Percentiles rank a stretch among this genome's conserved stretches.
These are phyloP conservation scores for Panaeolus cyanescens DNA, from an alignment of 768 basidiomycete genomes.

Conservation along the genomic window DNA sequence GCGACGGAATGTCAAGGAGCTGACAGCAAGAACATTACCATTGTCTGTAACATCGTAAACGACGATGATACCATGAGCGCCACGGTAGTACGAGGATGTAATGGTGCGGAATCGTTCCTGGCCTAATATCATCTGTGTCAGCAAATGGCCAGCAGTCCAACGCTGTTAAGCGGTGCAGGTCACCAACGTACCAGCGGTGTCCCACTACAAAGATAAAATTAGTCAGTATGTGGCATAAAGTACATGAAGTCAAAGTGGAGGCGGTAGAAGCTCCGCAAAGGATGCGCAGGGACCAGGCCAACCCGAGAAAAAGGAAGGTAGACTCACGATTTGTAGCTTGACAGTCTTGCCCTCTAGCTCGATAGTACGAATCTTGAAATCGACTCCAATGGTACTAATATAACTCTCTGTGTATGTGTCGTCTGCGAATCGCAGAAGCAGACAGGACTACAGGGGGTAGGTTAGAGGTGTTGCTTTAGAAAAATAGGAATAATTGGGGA, in stretches of 20 bases:
- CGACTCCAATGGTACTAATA: slow-evolving; percentile 97
- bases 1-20: slow-evolving; percentile 2
- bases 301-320: slow-evolving; percentile 15
- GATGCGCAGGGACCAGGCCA: slow-evolving; percentile 8
- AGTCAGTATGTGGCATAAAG: slow-evolving; percentile 24
- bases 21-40: slow-evolving; percentile 42
- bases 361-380: slow-evolving; percentile 99
- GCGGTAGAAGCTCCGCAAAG: neutral
- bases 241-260: neutral
- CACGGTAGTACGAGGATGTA: slow-evolving; percentile 99
- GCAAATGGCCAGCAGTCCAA: neutral
- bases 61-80: slow-evolving; percentile 97
- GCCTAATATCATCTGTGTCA: slow-evolving; percentile 44
- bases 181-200: slow-evolving; percentile 78
- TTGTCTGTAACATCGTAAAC: slow-evolving; percentile 99
- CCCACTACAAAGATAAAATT: slow-evolving; percentile 68
- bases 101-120: slow-evolving; percentile 99
- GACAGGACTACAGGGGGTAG: slow-evolving; percentile 66
- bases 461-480: slow-evolving; percentile 28
- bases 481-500: slow-evolving; percentile 23
- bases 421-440: slow-evolving; percentile 91
- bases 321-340: slow-evolving; percentile 94
- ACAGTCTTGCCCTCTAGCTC: slow-evolving; percentile 98
- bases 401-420: slow-evolving; percentile 98
- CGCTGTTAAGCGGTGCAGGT: slow-evolving; percentile 1